Evolutionary conservation across 106 monocot species (phyloP).

Genomic region (Platanthera zijinensis): DNA sequence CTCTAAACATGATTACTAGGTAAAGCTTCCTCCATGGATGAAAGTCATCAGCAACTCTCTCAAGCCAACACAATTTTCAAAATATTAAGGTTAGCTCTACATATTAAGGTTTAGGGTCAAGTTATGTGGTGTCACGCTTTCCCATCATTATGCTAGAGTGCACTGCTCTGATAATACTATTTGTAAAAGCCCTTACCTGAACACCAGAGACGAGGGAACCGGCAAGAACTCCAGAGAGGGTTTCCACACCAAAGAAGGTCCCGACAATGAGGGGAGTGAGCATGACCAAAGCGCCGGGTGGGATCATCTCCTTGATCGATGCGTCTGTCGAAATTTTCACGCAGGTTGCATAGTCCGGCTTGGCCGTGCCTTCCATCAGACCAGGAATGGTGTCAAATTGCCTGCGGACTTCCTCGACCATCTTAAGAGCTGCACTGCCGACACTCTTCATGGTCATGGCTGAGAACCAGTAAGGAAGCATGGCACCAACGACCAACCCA

Average conservation of each 20-base stretch:
- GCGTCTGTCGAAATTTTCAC: conserved; percentile 84
- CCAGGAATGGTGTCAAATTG: conserved; percentile 73
- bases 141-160: no score
- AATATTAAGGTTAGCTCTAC: no score
- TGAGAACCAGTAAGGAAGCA: conserved; percentile 84
- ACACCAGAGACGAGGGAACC: conserved; percentile 69
- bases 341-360: conserved; percentile 73
- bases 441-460: conserved; percentile 90
- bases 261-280: conserved; percentile 76
- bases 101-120: no score
- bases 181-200: conserved; percentile 26
- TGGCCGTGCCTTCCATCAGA: conserved; percentile 61
- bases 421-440: conserved; percentile 65
- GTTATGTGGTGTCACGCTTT: no score
- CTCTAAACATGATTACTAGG: no score
- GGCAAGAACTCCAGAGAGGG: conserved; percentile 66
- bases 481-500: conserved; percentile 63
- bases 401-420: conserved; percentile 78
- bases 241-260: conserved; percentile 70
- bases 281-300: conserved; percentile 75
- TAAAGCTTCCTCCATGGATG: no score
- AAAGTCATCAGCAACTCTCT: no score
- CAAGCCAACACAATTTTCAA: no score
- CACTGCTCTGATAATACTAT: no score
- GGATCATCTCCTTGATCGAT: conserved; percentile 86